Conservation (phyloP, 805 yeast genomes). For the Millerago galiae region DNA sequence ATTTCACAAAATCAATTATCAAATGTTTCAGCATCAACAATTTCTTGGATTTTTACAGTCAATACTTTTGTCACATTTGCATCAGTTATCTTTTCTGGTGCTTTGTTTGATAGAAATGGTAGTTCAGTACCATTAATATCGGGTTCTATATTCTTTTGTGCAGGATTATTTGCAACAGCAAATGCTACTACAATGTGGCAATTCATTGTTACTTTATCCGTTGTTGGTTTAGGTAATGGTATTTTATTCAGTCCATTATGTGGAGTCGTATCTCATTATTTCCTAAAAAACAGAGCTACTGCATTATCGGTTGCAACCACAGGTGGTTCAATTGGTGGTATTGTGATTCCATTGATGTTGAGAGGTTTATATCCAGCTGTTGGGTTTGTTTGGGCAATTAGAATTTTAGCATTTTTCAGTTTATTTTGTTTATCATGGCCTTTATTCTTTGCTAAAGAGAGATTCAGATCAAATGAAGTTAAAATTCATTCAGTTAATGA, state of each 20-base stretch:
- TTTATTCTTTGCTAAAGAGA: slow-evolving; percentile 34
- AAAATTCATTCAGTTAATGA: slow-evolving; percentile 1
- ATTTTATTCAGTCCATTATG: slow-evolving; percentile 55
- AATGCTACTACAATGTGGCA: slow-evolving; percentile 48
- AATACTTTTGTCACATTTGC: slow-evolving; percentile 46
- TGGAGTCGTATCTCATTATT: slow-evolving; percentile 64
- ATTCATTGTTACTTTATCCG: slow-evolving; percentile 52
- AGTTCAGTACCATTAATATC: slow-evolving; percentile 36
- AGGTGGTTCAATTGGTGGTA: slow-evolving; percentile 55
- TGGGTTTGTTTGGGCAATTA: slow-evolving; percentile 56
- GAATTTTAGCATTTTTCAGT: slow-evolving; percentile 45
- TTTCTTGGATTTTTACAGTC: slow-evolving; percentile 65
- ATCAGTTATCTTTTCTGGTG: slow-evolving; percentile 50
- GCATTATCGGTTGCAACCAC: slow-evolving; percentile 45
- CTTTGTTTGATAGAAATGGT: slow-evolving; percentile 59
- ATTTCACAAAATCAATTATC: slow-evolving; percentile 48
- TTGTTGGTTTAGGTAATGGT: slow-evolving; percentile 56
- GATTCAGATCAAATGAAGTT: slow-evolving; percentile 24
- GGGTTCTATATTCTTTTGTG: slow-evolving; percentile 40
- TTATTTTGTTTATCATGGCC: slow-evolving; percentile 33
- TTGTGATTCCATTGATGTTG: slow-evolving; percentile 48
- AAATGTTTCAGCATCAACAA: slow-evolving; percentile 39
- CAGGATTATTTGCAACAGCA: slow-evolving; percentile 55
- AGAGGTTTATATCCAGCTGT: slow-evolving; percentile 41
- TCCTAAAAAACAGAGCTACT: slow-evolving; percentile 49